Percentiles rank a stretch among this genome's conserved stretches.
phyloP scores from a whole-genome alignment of 2,329 filamentous ascomycete genomes.

The Sporothrix dimorphospora region DNA sequence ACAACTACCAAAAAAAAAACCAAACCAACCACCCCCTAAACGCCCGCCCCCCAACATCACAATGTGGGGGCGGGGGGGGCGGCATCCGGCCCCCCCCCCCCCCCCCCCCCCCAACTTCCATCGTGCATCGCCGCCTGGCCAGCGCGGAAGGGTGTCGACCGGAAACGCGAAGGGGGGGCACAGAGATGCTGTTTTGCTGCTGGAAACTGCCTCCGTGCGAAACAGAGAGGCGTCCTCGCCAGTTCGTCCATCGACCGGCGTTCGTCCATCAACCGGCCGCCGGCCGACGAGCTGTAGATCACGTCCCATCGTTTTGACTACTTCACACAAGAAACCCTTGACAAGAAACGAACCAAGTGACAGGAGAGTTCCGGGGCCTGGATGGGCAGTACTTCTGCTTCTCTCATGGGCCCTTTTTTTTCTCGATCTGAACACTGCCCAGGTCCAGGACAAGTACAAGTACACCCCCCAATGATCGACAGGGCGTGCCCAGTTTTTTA shows the following conservation, averaged over 20 bases:
- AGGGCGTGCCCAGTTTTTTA: slow-evolving; percentile 18
- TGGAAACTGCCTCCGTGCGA: not conserved
- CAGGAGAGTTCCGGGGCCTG: not conserved
- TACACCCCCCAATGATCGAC: slow-evolving; percentile 7
- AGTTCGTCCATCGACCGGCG: too few relatives aligned
- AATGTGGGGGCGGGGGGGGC: too few relatives aligned
- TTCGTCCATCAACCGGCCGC: not conserved
- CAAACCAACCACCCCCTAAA: too few relatives aligned
- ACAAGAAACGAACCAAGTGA: slow-evolving; percentile 24
- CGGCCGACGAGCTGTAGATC: not conserved
- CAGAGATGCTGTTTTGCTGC: not conserved
- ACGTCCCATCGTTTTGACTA: not conserved
- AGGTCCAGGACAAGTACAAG: not conserved
- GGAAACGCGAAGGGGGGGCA: slow-evolving; percentile 11
- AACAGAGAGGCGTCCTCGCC: not conserved
- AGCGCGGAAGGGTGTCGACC: not conserved
- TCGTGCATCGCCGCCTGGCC: not conserved
- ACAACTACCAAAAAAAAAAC: too few relatives aligned
- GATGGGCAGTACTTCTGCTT: not conserved
- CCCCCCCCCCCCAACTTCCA: not conserved
- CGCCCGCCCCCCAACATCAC: too few relatives aligned
- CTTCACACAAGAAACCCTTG: not conserved
- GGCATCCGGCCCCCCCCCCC: too few relatives aligned
- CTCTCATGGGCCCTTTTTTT: not conserved
- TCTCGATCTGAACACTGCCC: not conserved